Conservation (phyloP, 345 rosid species). For the Brassica rapa region DNA sequence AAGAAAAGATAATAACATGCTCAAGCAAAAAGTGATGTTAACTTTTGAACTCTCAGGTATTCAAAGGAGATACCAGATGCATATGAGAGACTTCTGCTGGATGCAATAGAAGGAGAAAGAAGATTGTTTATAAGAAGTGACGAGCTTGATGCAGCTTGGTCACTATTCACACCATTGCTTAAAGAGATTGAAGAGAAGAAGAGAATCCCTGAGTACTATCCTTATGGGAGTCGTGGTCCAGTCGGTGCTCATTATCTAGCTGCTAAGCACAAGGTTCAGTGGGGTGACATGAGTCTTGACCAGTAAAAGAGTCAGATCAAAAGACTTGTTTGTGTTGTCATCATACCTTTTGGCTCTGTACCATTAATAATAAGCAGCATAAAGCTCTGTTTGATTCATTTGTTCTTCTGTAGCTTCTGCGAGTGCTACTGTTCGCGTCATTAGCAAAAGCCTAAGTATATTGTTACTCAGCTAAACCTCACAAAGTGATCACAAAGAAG, state of each 20-base stretch:
- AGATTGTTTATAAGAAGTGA: constrained; percentile 94
- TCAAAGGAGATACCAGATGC: constrained; percentile 98
- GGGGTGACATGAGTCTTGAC: constrained; percentile 85
- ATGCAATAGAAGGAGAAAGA: constrained; percentile 97
- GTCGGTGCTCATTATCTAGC: constrained; percentile 99
- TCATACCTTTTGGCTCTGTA: not conserved
- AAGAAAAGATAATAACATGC: too few species aligned
- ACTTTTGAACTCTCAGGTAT: constrained; percentile 48
- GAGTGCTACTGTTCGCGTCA: not conserved
- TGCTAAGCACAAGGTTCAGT: constrained; percentile 82
- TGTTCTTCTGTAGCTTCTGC: not conserved
- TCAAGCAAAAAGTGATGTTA: not conserved
- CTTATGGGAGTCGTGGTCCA: constrained; percentile 98
- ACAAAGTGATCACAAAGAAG: not conserved
- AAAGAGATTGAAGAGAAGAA: constrained; percentile 83
- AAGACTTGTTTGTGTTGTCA: constrained; percentile 17
- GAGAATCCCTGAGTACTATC: constrained; percentile 83
- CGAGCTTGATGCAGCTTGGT: constrained; percentile 96
- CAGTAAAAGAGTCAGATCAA: constrained; percentile 38
- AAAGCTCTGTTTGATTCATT: not conserved
- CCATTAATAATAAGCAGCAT: constrained; percentile 10
- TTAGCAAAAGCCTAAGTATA: not conserved
- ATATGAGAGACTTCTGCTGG: constrained; percentile 92
- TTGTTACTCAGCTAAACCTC: not conserved
- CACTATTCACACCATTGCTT: constrained; percentile 77